phyloP scores from a whole-genome alignment of 1,284 basidiomycete species.

The Leccinum subfulvum region DNA sequence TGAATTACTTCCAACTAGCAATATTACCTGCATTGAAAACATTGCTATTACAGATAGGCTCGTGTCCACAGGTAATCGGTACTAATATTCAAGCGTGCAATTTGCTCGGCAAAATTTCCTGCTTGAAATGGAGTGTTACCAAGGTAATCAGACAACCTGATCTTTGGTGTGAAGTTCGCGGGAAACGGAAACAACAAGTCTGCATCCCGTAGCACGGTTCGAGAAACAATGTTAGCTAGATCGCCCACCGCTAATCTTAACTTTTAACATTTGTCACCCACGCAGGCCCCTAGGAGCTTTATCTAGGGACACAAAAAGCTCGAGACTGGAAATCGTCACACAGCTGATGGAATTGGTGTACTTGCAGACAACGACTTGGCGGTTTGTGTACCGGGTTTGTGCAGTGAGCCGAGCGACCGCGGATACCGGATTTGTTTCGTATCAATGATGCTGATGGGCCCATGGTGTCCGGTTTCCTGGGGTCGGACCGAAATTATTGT shows the following conservation, averaged over 20 bases:
- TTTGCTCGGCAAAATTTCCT: neutral
- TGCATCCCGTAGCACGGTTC: neutral
- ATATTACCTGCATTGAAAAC: neutral
- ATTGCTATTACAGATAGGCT: neutral
- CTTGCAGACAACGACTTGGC: neutral
- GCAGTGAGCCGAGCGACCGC: constrained; percentile 1
- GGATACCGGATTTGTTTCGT: neutral
- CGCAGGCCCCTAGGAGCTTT: constrained; percentile 2
- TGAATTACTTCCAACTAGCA: neutral
- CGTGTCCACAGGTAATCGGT: neutral
- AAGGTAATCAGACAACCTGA: neutral
- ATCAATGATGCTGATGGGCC: neutral
- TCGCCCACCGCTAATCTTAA: constrained; percentile 4
- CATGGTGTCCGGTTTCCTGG: neutral
- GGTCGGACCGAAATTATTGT: too few relatives aligned
- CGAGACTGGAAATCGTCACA: neutral
- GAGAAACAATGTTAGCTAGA: neutral
- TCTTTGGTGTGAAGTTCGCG: neutral
- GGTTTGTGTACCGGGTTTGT: neutral
- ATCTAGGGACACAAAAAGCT: neutral
- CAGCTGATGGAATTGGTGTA: neutral
- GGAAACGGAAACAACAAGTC: neutral
- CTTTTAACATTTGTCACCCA: constrained; percentile 15
- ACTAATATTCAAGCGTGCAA: neutral
- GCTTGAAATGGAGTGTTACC: neutral